Evolutionary conservation across 768 basidiomycete genomes (phyloP).

Genomic region (Ramaria sp.): DNA sequence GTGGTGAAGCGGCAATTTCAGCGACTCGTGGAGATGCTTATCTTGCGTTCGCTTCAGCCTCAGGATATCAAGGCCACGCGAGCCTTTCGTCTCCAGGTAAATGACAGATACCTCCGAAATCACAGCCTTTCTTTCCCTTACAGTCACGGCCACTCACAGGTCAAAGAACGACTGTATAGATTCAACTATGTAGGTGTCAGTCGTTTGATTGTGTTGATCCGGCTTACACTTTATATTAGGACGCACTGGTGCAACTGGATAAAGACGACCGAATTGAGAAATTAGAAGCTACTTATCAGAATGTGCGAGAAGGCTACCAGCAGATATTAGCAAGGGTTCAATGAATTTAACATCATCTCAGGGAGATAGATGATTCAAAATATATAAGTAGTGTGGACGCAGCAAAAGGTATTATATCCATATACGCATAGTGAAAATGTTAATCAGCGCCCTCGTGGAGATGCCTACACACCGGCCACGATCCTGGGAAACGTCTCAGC

Average conservation of each 20-base stretch:
- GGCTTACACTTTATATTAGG: conserved; percentile 32
- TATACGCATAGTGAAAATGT: background rate
- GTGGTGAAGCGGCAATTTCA: conserved; percentile 77
- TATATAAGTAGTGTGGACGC: background rate
- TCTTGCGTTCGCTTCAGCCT: conserved; percentile 59
- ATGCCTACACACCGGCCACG: conserved; percentile 12
- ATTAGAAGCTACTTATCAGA: conserved; percentile 87
- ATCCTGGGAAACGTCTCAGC: conserved; percentile 9
- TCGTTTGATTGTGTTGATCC: background rate
- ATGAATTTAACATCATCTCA: conserved; percentile 3
- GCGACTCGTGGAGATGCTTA: conserved; percentile 84
- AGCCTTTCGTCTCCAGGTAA: conserved; percentile 65
- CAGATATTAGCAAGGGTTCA: conserved; percentile 56
- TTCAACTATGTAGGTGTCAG: conserved; percentile 70
- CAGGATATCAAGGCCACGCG: conserved; percentile 41
- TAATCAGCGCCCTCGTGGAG: background rate
- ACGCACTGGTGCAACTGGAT: conserved; percentile 80
- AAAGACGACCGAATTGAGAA: conserved; percentile 81
- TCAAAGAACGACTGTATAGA: conserved; percentile 88
- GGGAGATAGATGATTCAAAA: background rate
- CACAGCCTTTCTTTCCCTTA: background rate
- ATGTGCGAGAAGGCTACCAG: conserved; percentile 74
- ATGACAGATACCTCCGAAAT: background rate
- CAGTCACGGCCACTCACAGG: conserved; percentile 19
- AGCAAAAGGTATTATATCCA: conserved; percentile 4